These are phyloP conservation scores for Leccinum arenicola DNA, from an alignment of 768 basidiomycete genomes.

Conservation along the genomic window DNA sequence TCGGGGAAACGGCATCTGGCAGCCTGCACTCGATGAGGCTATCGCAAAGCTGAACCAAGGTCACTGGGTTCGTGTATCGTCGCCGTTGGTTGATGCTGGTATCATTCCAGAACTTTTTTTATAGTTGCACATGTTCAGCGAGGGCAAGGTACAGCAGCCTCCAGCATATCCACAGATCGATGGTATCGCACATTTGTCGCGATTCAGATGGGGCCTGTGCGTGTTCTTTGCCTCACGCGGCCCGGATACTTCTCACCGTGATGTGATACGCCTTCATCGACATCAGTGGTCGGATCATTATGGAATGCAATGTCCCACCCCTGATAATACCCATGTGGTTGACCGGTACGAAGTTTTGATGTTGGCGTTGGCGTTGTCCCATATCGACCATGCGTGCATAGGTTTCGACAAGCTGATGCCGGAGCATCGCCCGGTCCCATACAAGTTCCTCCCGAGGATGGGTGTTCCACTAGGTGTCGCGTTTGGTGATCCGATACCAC, in stretches of 20 bases:
- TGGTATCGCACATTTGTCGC: constrained; percentile 51
- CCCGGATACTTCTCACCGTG: background rate
- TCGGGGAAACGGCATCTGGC: constrained; percentile 86
- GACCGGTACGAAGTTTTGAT: constrained; percentile 46
- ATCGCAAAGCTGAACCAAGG: constrained; percentile 78
- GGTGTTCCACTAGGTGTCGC: constrained; percentile 68
- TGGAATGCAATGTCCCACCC: constrained; percentile 63
- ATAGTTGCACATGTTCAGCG: constrained; percentile 87
- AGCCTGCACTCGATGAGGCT: constrained; percentile 81
- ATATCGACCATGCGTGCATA: constrained; percentile 21
- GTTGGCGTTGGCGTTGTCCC: background rate
- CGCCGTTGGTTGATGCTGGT: background rate
- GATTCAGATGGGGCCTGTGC: constrained; percentile 97
- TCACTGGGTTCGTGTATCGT: constrained; percentile 65
- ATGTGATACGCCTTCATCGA: background rate
- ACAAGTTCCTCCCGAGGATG: constrained; percentile 64
- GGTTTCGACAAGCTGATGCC: constrained; percentile 91
- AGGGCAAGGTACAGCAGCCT: constrained; percentile 85
- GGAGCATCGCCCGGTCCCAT: constrained; percentile 73
- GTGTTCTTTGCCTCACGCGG: constrained; percentile 33
- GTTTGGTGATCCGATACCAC: constrained; percentile 72
- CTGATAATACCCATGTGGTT: constrained; percentile 93
- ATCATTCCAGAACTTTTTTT: background rate
- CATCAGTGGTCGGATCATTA: constrained; percentile 77
- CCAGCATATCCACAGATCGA: constrained; percentile 41